Evolutionary conservation across 2,329 filamentous ascomycete genomes (phyloP), one percentile per base, ranked within the genome.

Genomic region (Leptographium lundbergii): DNA sequence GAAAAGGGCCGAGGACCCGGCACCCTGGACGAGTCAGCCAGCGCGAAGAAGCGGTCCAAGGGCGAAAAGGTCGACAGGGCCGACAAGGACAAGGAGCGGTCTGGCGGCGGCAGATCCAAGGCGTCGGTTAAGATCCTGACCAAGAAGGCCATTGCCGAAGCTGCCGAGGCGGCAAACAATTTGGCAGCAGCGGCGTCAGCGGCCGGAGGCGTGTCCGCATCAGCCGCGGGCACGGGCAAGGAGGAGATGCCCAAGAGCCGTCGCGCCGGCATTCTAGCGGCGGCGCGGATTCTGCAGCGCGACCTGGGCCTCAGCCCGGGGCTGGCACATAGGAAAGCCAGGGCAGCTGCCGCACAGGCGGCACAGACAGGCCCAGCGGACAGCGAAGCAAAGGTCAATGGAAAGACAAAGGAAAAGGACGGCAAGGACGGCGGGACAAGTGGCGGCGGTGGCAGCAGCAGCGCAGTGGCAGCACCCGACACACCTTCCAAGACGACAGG

Each of bases 271-370:
- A 84, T 86, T 57, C 77, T 82, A 34, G 81, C 82, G 10, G 83
- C 84, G 13, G 83, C 84, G 13, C 78, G 82, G 19, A 82, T 87
- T 57, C 66, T 88, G 22, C 83, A 86, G 68, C 79, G 84, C 39
- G 84, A 88, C 62, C 74, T 87, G 22, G 84, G 84, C 24, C 75
- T 87, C 1, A 85, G 80, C 60, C 81, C 82, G 13, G 81, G 81
- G 45, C 82, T 80, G 65, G 80, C 83, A 17, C 81, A 85, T 68
- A 75, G 84, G 60, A 79, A 80, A 66, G 80, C 81, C 19, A 78
- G 81, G 5, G 63, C 63, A 2, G 63, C 63, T 2, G 61, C 61
- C 9, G 78, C 81, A 61, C 79, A 83, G 64, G 79, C 78, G 56
- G 77, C 79, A 14, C 82, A 83, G 68, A 67, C 68, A 0, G 24